Percentiles rank a stretch among this genome's conserved stretches.
Conservation (phyloP, 495 filamentous ascomycete species). For the Aspergillus biplanus region DNA sequence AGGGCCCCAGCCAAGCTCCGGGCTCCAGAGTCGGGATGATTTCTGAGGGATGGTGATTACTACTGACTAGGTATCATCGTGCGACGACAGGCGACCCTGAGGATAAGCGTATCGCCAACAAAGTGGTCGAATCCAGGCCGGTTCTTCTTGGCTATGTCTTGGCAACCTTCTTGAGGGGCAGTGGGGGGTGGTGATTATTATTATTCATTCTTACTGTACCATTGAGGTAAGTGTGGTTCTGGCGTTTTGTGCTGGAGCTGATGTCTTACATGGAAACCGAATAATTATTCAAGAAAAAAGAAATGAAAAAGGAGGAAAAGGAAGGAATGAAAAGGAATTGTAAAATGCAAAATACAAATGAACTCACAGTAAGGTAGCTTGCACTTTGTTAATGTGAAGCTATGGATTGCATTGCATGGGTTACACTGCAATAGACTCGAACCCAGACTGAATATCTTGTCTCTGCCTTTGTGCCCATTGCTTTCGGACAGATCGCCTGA, state of each 20-base stretch:
- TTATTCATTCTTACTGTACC: conserved; percentile 6
- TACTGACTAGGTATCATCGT: conserved; percentile 12
- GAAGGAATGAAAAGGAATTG: background rate
- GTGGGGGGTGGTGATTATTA: background rate
- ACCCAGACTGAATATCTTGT: background rate
- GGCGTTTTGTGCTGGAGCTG: conserved; percentile 27
- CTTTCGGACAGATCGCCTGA: conserved; percentile 7
- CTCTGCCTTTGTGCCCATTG: background rate
- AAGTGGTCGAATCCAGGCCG: conserved; percentile 34
- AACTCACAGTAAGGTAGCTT: conserved; percentile 1
- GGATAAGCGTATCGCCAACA: conserved; percentile 49
- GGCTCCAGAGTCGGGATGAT: background rate
- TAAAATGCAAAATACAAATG: no score
- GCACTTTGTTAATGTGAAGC: background rate
- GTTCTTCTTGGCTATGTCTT: conserved; percentile 27
- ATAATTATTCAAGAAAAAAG: background rate
- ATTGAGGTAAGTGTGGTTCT: background rate
- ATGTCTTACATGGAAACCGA: conserved; percentile 38
- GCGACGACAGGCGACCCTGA: conserved; percentile 25
- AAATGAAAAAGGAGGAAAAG: conserved; percentile 3
- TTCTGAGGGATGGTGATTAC: background rate
- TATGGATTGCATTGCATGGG: background rate
- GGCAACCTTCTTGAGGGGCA: conserved; percentile 13
- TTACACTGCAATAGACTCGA: conserved; percentile 6
- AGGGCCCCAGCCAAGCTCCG: background rate